A percentile compares a stretch with the other conserved stretches of the same genome.
Conservation (phyloP, 441 rosid genomes). For the Erysimum cheiri region DNA sequence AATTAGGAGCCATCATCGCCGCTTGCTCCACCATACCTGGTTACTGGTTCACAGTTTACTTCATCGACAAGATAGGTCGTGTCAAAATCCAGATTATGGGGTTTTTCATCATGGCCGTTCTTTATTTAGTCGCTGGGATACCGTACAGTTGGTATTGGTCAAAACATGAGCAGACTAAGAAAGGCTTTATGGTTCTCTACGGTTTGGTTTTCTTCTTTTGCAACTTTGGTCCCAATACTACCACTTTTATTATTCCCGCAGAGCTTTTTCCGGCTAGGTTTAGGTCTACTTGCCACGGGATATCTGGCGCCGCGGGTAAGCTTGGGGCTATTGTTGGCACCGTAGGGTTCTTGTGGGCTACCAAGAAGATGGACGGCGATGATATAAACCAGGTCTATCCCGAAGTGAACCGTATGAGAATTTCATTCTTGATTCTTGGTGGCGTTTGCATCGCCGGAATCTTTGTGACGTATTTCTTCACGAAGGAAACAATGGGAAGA, state of each 20-base stretch:
- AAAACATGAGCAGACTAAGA: not conserved
- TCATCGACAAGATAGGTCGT: constrained; percentile 71
- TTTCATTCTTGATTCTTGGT: constrained; percentile 51
- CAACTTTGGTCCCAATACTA: constrained; percentile 79
- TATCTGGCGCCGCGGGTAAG: constrained; percentile 73
- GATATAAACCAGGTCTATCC: constrained; percentile 15
- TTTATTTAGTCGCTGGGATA: constrained; percentile 60
- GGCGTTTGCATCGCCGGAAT: constrained; percentile 61
- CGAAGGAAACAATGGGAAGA: constrained; percentile 69
- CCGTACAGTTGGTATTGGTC: constrained; percentile 53
- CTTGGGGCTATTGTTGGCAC: constrained; percentile 75
- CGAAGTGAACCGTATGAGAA: constrained; percentile 45
- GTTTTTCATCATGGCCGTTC: constrained; percentile 61
- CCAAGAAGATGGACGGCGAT: constrained; percentile 13
- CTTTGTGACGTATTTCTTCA: constrained; percentile 56
- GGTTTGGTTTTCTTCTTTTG: constrained; percentile 67
- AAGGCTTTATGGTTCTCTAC: constrained; percentile 57
- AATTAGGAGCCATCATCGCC: constrained; percentile 56
- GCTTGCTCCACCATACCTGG: constrained; percentile 70
- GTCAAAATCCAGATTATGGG: constrained; percentile 68
- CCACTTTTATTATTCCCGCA: constrained; percentile 80
- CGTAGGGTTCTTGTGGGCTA: constrained; percentile 59
- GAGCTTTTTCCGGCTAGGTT: constrained; percentile 87
- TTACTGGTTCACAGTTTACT: constrained; percentile 61
- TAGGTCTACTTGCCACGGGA: constrained; percentile 83